Percentiles rank a stretch among this genome's conserved stretches.
phyloP scores from a whole-genome alignment of 192 early-diverging fungal species.

The Entomortierella parvispora region DNA sequence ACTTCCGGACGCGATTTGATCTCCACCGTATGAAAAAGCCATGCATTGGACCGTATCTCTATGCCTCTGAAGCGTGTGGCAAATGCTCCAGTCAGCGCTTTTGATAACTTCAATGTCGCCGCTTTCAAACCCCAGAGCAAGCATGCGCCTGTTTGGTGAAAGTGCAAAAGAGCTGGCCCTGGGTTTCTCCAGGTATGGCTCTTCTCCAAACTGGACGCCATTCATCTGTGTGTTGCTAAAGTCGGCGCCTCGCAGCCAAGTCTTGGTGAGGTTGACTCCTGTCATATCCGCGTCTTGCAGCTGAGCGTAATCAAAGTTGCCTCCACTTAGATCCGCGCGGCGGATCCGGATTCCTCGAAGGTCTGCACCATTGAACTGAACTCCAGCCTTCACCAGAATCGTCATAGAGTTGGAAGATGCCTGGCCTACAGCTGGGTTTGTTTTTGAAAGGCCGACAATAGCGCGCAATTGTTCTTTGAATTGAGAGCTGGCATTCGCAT shows the following conservation, averaged over 20 bases:
- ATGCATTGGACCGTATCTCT: background rate
- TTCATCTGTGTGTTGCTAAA: background rate
- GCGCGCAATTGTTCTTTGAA: background rate
- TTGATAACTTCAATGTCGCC: background rate
- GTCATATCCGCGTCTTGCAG: conserved; percentile 2
- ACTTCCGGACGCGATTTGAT: background rate
- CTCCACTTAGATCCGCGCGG: background rate
- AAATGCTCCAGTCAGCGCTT: background rate
- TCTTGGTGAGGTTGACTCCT: background rate
- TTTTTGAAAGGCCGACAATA: background rate
- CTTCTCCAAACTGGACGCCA: conserved; percentile 1
- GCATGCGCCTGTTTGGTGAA: background rate
- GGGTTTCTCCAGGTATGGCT: background rate
- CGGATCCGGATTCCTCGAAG: background rate
- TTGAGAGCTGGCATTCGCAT: background rate
- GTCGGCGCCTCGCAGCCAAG: background rate
- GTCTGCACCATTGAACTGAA: background rate
- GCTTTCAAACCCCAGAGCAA: background rate
- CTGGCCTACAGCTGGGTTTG: background rate
- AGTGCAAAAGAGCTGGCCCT: background rate
- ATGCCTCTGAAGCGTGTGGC: background rate
- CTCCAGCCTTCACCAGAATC: background rate
- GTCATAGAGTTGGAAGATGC: conserved; percentile 9
- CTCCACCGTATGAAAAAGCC: background rate
- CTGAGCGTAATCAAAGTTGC: conserved; percentile 9